These are phyloP conservation scores for Russula virescens DNA, from an alignment of 768 basidiomycete species.

Conservation along the genomic window DNA sequence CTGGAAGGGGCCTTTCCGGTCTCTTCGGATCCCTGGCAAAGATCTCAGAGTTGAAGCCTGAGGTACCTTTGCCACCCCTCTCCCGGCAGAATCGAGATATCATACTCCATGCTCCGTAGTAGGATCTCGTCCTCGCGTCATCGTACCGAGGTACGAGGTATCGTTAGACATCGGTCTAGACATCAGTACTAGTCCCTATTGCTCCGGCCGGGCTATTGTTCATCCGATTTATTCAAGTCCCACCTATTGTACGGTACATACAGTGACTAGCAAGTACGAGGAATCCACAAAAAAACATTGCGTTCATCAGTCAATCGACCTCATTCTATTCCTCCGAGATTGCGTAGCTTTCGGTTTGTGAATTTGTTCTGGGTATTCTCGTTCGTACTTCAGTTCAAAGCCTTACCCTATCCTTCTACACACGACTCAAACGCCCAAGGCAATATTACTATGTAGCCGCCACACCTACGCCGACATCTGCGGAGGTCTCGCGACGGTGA, in stretches of 20 bases:
- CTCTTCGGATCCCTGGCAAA: too few species aligned
- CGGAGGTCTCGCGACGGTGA: not conserved
- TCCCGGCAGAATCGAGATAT: too few species aligned
- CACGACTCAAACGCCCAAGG: not conserved
- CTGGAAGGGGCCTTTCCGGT: too few species aligned
- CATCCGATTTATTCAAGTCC: slow-evolving; percentile 1
- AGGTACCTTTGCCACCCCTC: too few species aligned
- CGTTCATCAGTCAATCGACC: not conserved
- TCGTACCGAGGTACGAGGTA: not conserved
- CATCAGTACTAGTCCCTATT: not conserved
- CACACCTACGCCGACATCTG: not conserved
- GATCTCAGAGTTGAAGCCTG: too few species aligned
- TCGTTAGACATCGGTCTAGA: not conserved
- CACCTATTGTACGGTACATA: not conserved
- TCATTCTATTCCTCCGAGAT: not conserved
- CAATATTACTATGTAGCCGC: too few species aligned
- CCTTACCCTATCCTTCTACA: not conserved
- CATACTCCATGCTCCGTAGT: too few species aligned
- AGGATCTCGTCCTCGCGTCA: not conserved
- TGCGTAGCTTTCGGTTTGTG: too few species aligned
- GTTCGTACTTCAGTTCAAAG: not conserved
- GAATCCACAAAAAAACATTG: not conserved
- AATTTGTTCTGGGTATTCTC: too few species aligned
- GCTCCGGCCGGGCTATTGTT: slow-evolving; percentile 13
- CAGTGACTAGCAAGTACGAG: not conserved